phyloP scores from a whole-genome alignment of 2,329 filamentous ascomycete genomes.

The Triangularia verruculosa region DNA sequence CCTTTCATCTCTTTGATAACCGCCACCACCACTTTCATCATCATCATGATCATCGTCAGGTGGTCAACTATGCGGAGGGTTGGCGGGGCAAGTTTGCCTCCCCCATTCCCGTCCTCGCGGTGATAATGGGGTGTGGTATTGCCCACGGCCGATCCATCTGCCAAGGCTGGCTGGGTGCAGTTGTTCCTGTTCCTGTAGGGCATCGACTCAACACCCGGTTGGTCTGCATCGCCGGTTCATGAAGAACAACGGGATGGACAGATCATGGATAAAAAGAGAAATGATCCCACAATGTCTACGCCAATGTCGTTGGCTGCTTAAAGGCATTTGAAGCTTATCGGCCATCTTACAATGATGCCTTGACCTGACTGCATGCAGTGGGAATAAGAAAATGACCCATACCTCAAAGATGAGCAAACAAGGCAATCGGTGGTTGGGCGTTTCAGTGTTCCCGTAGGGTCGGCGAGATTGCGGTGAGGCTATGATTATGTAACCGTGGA shows the following conservation, averaged over 20 bases:
- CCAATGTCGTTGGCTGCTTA: too few relatives aligned
- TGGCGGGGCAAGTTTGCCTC: not conserved
- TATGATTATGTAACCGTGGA: not conserved
- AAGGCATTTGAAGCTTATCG: too few relatives aligned
- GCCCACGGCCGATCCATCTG: not conserved
- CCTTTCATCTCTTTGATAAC: not conserved
- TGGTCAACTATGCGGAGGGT: not conserved
- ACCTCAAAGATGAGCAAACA: not conserved
- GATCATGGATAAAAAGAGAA: not conserved
- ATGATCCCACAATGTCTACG: not conserved
- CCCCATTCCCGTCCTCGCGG: not conserved
- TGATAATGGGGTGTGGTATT: not conserved
- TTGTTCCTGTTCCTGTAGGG: not conserved
- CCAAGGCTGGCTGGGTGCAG: not conserved
- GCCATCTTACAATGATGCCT: too few relatives aligned
- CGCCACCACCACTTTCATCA: not conserved
- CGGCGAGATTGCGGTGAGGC: not conserved
- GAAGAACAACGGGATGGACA: not conserved
- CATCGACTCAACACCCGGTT: not conserved
- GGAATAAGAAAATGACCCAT: not conserved
- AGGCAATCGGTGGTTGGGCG: not conserved
- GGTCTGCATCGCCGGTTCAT: not conserved
- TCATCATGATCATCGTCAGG: not conserved
- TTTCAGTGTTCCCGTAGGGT: not conserved
- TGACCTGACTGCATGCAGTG: not conserved